These are phyloP conservation scores for Amaranthus palmeri DNA, from an alignment of 148 eudicot genomes.

Conservation along the genomic window DNA sequence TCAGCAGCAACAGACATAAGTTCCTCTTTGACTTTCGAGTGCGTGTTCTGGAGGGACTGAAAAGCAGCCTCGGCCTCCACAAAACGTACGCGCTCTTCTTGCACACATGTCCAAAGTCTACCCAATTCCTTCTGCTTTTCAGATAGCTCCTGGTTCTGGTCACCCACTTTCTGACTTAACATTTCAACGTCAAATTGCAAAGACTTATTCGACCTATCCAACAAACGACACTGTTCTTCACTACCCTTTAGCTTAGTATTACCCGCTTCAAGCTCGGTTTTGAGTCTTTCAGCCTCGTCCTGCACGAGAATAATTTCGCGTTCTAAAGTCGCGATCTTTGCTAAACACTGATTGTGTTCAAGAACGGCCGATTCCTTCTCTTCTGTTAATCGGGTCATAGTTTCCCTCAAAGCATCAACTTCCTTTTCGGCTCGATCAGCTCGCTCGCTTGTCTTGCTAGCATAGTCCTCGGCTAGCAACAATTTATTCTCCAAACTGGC, in stretches of 20 bases:
- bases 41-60: slow-evolving; percentile 65
- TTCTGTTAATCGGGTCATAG: slow-evolving; percentile 41
- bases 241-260: slow-evolving; percentile 58
- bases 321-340: slow-evolving; percentile 62
- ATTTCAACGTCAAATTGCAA: slow-evolving; percentile 57
- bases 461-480: slow-evolving; percentile 61
- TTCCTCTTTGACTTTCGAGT: slow-evolving; percentile 69
- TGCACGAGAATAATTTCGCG: slow-evolving; percentile 37
- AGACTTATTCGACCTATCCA: slow-evolving; percentile 63
- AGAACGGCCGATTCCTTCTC: slow-evolving; percentile 65
- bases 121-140: slow-evolving; percentile 92
- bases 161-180: slow-evolving; percentile 46
- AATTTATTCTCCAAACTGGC: slow-evolving; percentile 67
- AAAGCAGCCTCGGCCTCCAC: slow-evolving; percentile 79
- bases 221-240: slow-evolving; percentile 59
- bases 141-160: slow-evolving; percentile 65
- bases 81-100: slow-evolving; percentile 78
- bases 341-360: slow-evolving; percentile 56
- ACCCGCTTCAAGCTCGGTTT: slow-evolving; percentile 49
- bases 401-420: slow-evolving; percentile 57
- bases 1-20: slow-evolving; percentile 59
- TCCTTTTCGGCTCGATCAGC: slow-evolving; percentile 76
- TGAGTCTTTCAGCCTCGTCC: slow-evolving; percentile 61
- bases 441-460: slow-evolving; percentile 37
- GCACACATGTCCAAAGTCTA: slow-evolving; percentile 63